Conservation (phyloP, 2,329 filamentous ascomycete species). For the Arachnopeziza araneosa region DNA sequence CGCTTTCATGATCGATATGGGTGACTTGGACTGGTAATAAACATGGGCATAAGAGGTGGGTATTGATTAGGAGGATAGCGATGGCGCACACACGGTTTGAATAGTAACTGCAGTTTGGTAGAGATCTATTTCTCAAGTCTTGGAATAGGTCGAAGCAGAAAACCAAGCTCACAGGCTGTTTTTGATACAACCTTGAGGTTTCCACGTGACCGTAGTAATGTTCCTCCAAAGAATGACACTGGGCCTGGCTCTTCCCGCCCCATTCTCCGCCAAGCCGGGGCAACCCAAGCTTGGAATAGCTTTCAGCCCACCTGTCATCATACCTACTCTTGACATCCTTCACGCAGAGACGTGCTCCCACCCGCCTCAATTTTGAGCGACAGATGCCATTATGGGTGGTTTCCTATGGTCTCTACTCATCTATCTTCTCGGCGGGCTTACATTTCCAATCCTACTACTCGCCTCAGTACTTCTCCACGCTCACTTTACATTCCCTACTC, state of each 20-base stretch:
- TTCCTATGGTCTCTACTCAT: constrained; percentile 55
- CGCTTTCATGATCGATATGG: constrained; percentile 19
- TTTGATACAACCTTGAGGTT: too few species aligned
- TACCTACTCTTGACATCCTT: neutral
- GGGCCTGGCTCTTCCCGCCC: too few species aligned
- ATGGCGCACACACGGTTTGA: too few species aligned
- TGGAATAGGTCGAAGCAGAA: too few species aligned
- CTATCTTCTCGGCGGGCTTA: constrained; percentile 83
- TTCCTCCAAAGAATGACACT: too few species aligned
- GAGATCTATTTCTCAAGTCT: too few species aligned
- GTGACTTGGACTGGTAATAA: constrained; percentile 28
- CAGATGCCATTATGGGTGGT: constrained; percentile 22
- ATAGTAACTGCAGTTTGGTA: too few species aligned
- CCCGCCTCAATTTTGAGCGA: neutral
- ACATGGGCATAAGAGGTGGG: neutral
- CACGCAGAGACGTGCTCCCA: neutral
- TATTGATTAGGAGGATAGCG: neutral
- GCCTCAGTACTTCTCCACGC: constrained; percentile 56
- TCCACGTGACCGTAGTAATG: too few species aligned
- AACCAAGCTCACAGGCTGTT: too few species aligned
- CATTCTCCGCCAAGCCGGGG: neutral
- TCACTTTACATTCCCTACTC: constrained; percentile 60
- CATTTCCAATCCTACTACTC: constrained; percentile 73
- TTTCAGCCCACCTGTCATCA: neutral
- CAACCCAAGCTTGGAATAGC: neutral